Conservation (phyloP, 78 protist genomes). For the Paulinella micropora region DNA sequence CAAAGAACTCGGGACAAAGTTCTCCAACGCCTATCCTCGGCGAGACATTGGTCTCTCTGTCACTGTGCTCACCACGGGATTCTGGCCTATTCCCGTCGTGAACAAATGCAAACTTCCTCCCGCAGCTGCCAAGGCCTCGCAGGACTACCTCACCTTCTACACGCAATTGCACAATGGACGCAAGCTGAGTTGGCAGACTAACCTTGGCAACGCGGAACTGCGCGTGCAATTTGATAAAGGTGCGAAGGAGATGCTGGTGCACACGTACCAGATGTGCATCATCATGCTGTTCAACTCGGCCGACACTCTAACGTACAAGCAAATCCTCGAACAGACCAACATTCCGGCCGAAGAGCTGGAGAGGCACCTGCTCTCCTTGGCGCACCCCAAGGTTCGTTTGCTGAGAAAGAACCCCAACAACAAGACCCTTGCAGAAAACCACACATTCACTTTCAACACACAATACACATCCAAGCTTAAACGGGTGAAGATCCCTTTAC, state of each 20-base stretch:
- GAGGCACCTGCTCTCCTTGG: neutral
- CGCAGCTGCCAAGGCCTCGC: neutral
- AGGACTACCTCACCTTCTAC: neutral
- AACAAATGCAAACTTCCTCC: neutral
- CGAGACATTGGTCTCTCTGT: neutral
- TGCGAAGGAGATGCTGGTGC: neutral
- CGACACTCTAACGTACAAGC: neutral
- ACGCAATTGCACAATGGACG: neutral
- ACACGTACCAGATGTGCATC: conserved; percentile 18
- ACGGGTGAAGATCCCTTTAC: neutral
- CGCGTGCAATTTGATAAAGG: neutral
- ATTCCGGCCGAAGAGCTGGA: neutral
- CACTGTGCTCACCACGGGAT: neutral
- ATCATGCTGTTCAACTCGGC: conserved; percentile 6
- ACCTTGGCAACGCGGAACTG: conserved; percentile 6
- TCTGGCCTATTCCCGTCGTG: neutral
- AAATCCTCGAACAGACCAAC: neutral
- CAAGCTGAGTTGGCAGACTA: neutral
- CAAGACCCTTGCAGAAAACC: neutral
- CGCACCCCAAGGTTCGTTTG: neutral
- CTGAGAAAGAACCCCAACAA: neutral
- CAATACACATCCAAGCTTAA: neutral
- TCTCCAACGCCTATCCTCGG: neutral
- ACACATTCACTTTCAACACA: neutral
- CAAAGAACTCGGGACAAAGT: neutral